Percentiles rank a stretch among this genome's conserved stretches.
These are phyloP conservation scores for Macrophomina phaseolina DNA, from an alignment of 2,329 filamentous ascomycete genomes.

Conservation along the genomic window DNA sequence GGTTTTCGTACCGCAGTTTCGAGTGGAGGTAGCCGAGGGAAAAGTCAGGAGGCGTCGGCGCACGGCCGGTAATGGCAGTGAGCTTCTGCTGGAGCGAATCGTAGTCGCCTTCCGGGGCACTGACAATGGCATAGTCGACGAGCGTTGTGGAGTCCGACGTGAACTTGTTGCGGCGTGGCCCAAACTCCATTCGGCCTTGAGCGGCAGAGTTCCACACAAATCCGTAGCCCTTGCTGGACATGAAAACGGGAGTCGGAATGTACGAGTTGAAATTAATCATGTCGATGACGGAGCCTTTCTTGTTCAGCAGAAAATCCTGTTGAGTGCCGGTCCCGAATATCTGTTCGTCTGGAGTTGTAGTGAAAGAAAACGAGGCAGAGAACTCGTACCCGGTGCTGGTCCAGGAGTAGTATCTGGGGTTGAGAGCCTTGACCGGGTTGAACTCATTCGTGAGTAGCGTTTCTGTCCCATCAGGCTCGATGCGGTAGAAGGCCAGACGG, in stretches of 20 bases:
- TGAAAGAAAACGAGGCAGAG: slow-evolving; percentile 44
- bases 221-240: slow-evolving; percentile 39
- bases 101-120: slow-evolving; percentile 38
- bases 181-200: slow-evolving; percentile 40
- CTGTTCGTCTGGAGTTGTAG: slow-evolving; percentile 41
- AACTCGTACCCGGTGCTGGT: slow-evolving; percentile 44
- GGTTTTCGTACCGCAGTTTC: slow-evolving; percentile 42
- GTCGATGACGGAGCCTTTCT: slow-evolving; percentile 40
- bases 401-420: slow-evolving; percentile 46
- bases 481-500: slow-evolving; percentile 43
- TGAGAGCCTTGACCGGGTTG: slow-evolving; percentile 41
- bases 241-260: slow-evolving; percentile 39
- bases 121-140: slow-evolving; percentile 40
- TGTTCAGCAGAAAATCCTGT: slow-evolving; percentile 40
- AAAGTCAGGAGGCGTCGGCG: slow-evolving; percentile 38
- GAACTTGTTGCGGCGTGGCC: slow-evolving; percentile 36
- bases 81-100: slow-evolving; percentile 37
- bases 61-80: slow-evolving; percentile 37
- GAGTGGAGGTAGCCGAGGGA: slow-evolving; percentile 40
- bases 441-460: slow-evolving; percentile 46
- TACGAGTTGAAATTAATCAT: slow-evolving; percentile 42
- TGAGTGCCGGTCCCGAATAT: slow-evolving; percentile 41
- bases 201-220: slow-evolving; percentile 41
- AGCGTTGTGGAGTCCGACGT: slow-evolving; percentile 36
- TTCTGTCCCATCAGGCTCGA: slow-evolving; percentile 42